Base-by-base conservation (phyloP, 495 filamentous ascomycete species). In the Cudoniella acicularis region DNA sequence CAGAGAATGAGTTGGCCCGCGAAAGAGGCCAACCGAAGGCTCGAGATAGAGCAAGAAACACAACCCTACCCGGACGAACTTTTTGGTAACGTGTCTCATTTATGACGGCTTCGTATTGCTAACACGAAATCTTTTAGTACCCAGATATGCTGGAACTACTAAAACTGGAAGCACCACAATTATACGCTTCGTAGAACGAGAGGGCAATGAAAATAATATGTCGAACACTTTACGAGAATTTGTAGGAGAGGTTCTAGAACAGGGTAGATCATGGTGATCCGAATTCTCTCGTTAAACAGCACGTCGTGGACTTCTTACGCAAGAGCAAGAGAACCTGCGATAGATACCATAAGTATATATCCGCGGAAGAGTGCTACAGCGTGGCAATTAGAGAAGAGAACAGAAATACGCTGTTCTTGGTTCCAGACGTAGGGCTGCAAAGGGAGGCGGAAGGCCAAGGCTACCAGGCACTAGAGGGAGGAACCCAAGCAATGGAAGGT, bases 301-400 rank as follows among this genome's bases (percentile, higher is more conserved):
- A 24, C 26, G 42, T 49, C 22, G 1, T 30, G 21, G 21, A 6
- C 4, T 57, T 49, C 30, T 49, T 57, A 27, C 2, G 17, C 21
- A 10, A 11, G 20, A 16, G 45, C 24, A 57, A 49, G 54, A 57
- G 54, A 20, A 49, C 45, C 49, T 57, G 45, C 27, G 45, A 57
- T 22, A 57, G 25, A 40, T 49, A 57, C 30, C 49, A 49, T 3
- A 57, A 49, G 24, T 49, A 49, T 20, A 48, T 57, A 30, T 22
- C 54, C n/a, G n/a, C 22, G 30, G 45, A 57, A 20, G 54, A 57
- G 11, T 57, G 45, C 30, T 57, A 57, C 30, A 49, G 24, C 22
- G 45, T 57, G 18, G 45, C 24, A 57, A 57, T 20, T 40, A 11
- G 4, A 49, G 45, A 24, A 49, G 54, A 57, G n/a, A 57, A 57